Conservation (phyloP, 163 green algal genomes). For the Coccomyxa subellipsoidea region DNA sequence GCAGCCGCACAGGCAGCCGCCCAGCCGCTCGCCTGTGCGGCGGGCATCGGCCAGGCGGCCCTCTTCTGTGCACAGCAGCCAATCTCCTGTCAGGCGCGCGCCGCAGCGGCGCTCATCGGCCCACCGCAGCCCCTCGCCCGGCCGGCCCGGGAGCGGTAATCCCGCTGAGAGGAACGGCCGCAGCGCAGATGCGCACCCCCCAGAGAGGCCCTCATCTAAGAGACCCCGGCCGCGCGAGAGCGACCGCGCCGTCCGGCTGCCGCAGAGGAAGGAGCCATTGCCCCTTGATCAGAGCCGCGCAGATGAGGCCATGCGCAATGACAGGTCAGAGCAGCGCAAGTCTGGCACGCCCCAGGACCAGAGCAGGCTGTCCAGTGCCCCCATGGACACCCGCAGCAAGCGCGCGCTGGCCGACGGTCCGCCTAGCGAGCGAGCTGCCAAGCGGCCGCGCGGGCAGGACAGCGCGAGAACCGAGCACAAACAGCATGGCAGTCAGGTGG, state of each 20-base stretch:
- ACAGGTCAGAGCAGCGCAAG: neutral
- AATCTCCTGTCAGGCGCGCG: neutral
- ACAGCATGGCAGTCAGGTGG: neutral
- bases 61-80: neutral
- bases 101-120: neutral
- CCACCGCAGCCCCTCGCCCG: neutral
- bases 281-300: neutral
- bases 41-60: neutral
- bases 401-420: neutral
- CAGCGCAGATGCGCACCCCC: neutral
- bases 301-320: neutral
- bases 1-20: neutral
- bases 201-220: neutral
- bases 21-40: neutral
- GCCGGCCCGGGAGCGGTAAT: no score
- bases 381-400: neutral
- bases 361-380: neutral
- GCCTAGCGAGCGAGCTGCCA: neutral
- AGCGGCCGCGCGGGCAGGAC: neutral
- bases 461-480: neutral
- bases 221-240: neutral
- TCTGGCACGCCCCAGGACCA: neutral
- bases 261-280: neutral
- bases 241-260: no score
- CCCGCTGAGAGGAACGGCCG: neutral